phyloP scores from a whole-genome alignment of 371 early-diverging fungal species.

The Umbelopsis sp. region DNA sequence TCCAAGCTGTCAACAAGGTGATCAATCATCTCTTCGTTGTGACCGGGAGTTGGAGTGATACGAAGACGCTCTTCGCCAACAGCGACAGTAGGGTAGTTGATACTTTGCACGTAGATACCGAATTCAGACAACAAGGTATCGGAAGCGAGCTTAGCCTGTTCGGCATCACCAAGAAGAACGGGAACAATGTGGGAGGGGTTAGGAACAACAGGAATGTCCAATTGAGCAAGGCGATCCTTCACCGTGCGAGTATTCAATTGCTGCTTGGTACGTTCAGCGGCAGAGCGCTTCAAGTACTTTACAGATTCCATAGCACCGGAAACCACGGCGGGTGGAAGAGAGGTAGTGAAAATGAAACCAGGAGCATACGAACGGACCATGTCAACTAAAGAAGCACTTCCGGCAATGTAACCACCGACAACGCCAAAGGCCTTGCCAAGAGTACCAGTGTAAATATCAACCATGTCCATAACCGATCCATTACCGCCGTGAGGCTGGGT shows the following conservation, averaged over 20 bases:
- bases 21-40: conserved; percentile 79
- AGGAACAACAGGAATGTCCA: conserved; percentile 95
- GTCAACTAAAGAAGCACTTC: conserved; percentile 86
- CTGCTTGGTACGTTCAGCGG: conserved; percentile 85
- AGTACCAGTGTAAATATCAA: conserved; percentile 97
- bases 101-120: conserved; percentile 95
- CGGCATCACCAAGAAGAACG: conserved; percentile 95
- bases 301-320: conserved; percentile 92
- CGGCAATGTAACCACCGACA: conserved; percentile 98
- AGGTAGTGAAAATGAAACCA: conserved; percentile 99
- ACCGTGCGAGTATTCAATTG: conserved; percentile 88
- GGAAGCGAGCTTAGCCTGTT: conserved; percentile 87
- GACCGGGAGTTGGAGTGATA: conserved; percentile 97
- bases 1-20: conserved; percentile 84
- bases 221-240: conserved; percentile 77
- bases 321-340: conserved; percentile 93
- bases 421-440: conserved; percentile 98
- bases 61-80: conserved; percentile 96
- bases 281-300: conserved; percentile 85
- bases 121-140: conserved; percentile 88
- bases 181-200: conserved; percentile 99
- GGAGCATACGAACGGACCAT: conserved; percentile 98
- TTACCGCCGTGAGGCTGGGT: conserved; percentile 56
- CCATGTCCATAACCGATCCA: conserved; percentile 80
- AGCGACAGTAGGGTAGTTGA: conserved; percentile 97